A percentile compares a stretch with the other conserved stretches of the same genome.
Evolutionary conservation across 768 basidiomycete genomes (phyloP).

Genomic region (Galerina sulciceps): DNA sequence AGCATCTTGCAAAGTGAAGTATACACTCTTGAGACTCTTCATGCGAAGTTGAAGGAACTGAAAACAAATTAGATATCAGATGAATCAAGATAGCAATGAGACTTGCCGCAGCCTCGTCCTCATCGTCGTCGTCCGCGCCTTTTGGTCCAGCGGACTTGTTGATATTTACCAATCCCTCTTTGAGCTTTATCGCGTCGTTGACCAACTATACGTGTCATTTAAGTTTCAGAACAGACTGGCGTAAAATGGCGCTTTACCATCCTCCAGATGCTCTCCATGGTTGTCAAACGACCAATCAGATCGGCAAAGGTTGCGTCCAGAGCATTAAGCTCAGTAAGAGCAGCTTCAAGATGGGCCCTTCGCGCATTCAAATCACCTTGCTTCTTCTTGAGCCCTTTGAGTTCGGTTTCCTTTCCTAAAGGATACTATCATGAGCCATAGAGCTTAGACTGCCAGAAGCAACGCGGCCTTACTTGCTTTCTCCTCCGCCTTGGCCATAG

Average conservation of each 20-base stretch:
- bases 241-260: neutral
- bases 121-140: neutral
- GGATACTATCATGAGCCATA: neutral
- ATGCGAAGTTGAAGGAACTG: neutral
- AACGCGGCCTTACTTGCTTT: neutral
- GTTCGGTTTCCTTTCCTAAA: no score
- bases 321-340: neutral
- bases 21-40: neutral
- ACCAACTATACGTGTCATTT: no score
- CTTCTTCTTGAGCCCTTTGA: no score
- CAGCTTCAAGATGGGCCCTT: no score
- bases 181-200: neutral
- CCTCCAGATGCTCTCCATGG: neutral
- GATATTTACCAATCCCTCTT: neutral
- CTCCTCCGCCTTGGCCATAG: neutral
- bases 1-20: neutral
- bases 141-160: neutral
- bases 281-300: neutral
- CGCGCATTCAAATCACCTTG: no score
- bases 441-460: neutral
- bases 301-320: neutral
- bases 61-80: neutral
- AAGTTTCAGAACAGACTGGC: neutral
- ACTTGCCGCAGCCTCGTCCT: neutral
- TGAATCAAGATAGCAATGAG: neutral